Base-by-base conservation (phyloP, 2,329 filamentous ascomycete genomes). In the Fusarium mangiferae region DNA sequence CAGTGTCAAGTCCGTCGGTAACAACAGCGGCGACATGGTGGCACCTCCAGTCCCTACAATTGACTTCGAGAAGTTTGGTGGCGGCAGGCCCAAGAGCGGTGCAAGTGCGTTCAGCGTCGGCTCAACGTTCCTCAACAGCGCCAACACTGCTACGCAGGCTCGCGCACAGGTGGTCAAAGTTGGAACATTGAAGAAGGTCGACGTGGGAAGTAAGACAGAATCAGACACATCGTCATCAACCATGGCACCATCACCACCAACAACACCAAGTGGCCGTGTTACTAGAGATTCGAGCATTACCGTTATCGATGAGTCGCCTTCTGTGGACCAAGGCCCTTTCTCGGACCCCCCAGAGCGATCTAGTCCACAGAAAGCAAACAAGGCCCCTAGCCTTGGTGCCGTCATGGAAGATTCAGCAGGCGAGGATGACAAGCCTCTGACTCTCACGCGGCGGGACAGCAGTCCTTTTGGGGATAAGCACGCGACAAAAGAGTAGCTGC, bases 1-100 rank as follows among this genome's bases (percentile, higher is more conserved):
- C 80, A 98, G 94, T 78, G 95, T 99, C 74, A 96, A 94, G 82
- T 93, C 93, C 12, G 89, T 88, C 26, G 87, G 86, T 63, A 90
- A 85, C 77, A 87, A 83, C 59, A 86, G 87, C 38, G 85, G 82
- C 36, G 87, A 87, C 42, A 83, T 86, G 65, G 83, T 85, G 56
- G 85, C 92, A 24, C 94, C 94, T 7, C 93, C 94, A 0, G 91
- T 96, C 11, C 93, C 93, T 12, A 85, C 86, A 65, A 91, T 96
- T 76, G 91, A 95, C 77, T 90, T 88, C 72, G 87, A 88, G 70
- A 90, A 87, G 79, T 91, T 90, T 78, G 85, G 83, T 41, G 77
- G 66, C 77, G 77, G 75, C 59, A 85, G 83, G 66, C 90, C 86
- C 28, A 87, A 86, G 75, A 91, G 89, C 77, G 85, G 85, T 11